Percentiles rank a stretch among this genome's conserved stretches.
These are phyloP conservation scores for Mortierella sp. DNA, from an alignment of 371 early-diverging fungal genomes.

Conservation along the genomic window DNA sequence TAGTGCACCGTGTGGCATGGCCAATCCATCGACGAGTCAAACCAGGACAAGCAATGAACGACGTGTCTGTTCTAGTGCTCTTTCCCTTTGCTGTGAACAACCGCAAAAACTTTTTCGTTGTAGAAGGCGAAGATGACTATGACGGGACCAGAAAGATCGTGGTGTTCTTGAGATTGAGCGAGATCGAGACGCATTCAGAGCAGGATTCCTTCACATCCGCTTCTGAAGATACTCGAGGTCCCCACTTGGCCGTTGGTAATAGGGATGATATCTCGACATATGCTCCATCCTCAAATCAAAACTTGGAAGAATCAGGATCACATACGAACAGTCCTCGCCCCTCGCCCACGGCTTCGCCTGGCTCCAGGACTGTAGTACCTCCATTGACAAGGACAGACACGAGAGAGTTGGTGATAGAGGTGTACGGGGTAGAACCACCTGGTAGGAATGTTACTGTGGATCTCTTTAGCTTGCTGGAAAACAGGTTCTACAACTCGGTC, in stretches of 20 bases:
- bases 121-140: slow-evolving; percentile 55
- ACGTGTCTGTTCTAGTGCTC: slow-evolving; percentile 64
- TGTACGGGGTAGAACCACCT: slow-evolving; percentile 80
- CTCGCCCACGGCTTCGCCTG: slow-evolving; percentile 50
- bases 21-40: slow-evolving; percentile 82
- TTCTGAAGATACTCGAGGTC: slow-evolving; percentile 23
- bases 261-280: slow-evolving; percentile 13
- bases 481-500: slow-evolving; percentile 66
- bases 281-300: slow-evolving; percentile 6
- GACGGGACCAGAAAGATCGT: slow-evolving; percentile 58
- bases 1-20: slow-evolving; percentile 70
- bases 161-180: slow-evolving; percentile 73
- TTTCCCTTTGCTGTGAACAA: slow-evolving; percentile 77
- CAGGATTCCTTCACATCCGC: slow-evolving; percentile 9
- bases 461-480: slow-evolving; percentile 73
- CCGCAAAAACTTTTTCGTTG: slow-evolving; percentile 79
- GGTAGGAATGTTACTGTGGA: slow-evolving; percentile 71
- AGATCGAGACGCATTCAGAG: slow-evolving; percentile 52
- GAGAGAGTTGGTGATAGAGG: slow-evolving; percentile 73
- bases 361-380: slow-evolving; percentile 33
- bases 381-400: slow-evolving; percentile 53
- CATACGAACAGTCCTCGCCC: slow-evolving; percentile 48
- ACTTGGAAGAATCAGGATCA: slow-evolving; percentile 34
- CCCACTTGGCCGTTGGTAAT: slow-evolving; percentile 16
- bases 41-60: slow-evolving; percentile 72